These are phyloP conservation scores for Diplogelasinospora grovesii DNA, from an alignment of 495 filamentous ascomycete genomes.

Conservation along the genomic window DNA sequence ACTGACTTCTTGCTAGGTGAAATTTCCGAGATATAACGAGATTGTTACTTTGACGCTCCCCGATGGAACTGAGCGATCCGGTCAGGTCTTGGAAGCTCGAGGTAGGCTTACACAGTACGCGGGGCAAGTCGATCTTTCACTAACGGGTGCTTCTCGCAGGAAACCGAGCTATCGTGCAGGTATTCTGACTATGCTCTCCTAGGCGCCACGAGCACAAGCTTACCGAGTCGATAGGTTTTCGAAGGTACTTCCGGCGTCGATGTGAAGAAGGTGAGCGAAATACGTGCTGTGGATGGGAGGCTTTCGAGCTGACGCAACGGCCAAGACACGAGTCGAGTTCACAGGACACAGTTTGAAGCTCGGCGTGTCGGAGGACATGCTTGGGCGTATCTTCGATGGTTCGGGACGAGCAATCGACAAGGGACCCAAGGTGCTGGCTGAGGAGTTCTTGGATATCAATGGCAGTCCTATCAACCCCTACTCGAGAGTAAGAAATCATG, in stretches of 20 bases:
- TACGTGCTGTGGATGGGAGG: not conserved
- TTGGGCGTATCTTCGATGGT: constrained; percentile 97
- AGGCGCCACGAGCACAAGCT: too few relatives aligned
- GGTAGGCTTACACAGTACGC: constrained; percentile 56
- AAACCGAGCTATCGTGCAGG: constrained; percentile 88
- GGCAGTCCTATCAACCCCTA: constrained; percentile 99
- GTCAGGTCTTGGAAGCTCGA: constrained; percentile 95
- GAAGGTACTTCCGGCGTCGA: constrained; percentile 96
- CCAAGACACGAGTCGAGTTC: constrained; percentile 90
- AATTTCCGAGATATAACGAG: constrained; percentile 95
- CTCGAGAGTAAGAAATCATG: constrained; percentile 60
- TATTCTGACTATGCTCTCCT: too few relatives aligned
- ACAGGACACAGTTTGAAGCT: constrained; percentile 95
- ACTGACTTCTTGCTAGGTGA: constrained; percentile 59
- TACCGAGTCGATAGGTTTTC: constrained; percentile 63
- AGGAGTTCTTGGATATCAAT: constrained; percentile 98
- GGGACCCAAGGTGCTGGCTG: constrained; percentile 94
- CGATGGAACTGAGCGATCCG: constrained; percentile 88
- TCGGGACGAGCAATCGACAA: constrained; percentile 97
- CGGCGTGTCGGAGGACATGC: constrained; percentile 98
- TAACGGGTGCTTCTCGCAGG: constrained; percentile 47
- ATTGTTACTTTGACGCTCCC: constrained; percentile 94
- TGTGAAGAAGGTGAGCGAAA: constrained; percentile 78
- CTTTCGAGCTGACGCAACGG: constrained; percentile 12
- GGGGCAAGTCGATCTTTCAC: constrained; percentile 2